Evolutionary conservation across 148 eudicot genomes (phyloP).

Genomic region (Vaccinium corymbosum): DNA sequence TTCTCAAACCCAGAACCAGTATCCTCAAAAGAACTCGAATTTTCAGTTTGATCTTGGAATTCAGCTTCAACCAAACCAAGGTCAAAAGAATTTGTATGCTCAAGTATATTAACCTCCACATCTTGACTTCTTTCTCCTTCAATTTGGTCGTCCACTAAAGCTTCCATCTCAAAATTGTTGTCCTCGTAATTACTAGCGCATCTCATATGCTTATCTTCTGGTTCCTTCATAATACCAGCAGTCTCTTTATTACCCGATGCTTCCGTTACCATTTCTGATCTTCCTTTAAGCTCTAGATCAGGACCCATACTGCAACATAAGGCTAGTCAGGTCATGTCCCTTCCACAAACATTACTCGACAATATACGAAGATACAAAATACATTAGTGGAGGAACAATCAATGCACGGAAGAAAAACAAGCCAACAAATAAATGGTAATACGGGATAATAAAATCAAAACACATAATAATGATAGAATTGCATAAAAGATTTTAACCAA

Average conservation of each 20-base stretch:
- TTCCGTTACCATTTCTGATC: constrained; percentile 31
- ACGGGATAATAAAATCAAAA: background rate
- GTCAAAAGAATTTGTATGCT: constrained; percentile 26
- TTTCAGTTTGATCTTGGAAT: constrained; percentile 50
- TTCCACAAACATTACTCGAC: background rate
- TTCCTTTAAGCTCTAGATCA: constrained; percentile 35
- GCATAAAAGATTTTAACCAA: background rate
- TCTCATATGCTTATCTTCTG: constrained; percentile 34
- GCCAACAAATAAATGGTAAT: background rate
- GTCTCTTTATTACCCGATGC: constrained; percentile 33
- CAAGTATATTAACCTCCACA: constrained; percentile 36
- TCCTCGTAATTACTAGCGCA: constrained; percentile 40
- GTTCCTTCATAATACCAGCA: constrained; percentile 20
- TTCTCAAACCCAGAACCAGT: constrained; percentile 36
- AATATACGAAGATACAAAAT: background rate
- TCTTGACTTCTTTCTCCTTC: constrained; percentile 22
- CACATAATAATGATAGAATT: background rate
- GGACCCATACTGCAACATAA: constrained; percentile 36
- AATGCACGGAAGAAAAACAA: background rate
- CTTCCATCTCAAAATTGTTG: constrained; percentile 31
- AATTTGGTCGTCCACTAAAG: constrained; percentile 15
- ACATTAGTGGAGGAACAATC: background rate
- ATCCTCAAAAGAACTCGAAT: constrained; percentile 70
- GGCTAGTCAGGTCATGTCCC: background rate
- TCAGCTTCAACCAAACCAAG: constrained; percentile 24